Base-by-base conservation (phyloP, 495 filamentous ascomycete genomes). In the Daldinia childiae region DNA sequence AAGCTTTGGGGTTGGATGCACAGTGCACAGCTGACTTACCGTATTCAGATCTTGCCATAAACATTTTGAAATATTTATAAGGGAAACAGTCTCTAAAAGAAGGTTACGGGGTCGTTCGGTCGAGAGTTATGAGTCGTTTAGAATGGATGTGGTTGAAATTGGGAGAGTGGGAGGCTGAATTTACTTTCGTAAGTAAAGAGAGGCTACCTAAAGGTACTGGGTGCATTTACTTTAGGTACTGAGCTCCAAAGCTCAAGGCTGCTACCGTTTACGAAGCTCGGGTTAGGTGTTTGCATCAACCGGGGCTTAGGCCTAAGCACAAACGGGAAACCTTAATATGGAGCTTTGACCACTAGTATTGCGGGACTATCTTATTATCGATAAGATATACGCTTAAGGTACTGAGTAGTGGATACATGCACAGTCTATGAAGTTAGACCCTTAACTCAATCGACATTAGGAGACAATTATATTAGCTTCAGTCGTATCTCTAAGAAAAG, bases 21-120 rank as follows among this genome's bases (percentile, higher is more conserved):
- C 4, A 24, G 60, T 48, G 3, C 61, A 7, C 4, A 24, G 60
- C 66, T 30, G 59, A 63, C 82, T 71, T 74, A 97, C 95, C 95
- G 85, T 99, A 99, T 95, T 99, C 95, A 81, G 95, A 98, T 81
- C 96, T 91, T 85, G 95, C 95, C 86, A 99, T 98, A 89, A 99
- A 99, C 95, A 98, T 98, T 72, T 84, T 94, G 90, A 74, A 68
- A 78, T 78, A 77, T 67, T 80, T 77, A 55, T 64, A 64, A 48
- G 74, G 58, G 56, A 32, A 30, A 11, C 19, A 0, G 15, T 48
- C 29, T 60, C 17, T 17, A n/a, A 26, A 56, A 50, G 9, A 36
- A 24, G 9, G 21, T 32, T 57, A 56, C n/a, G 45, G 32, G 54
- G 36, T 41, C 32, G 57, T 43, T 64, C 29, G 41, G 57, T 51